Conservation (phyloP, 192 early-diverging fungal genomes). For the Gaertneriomyces sp. region DNA sequence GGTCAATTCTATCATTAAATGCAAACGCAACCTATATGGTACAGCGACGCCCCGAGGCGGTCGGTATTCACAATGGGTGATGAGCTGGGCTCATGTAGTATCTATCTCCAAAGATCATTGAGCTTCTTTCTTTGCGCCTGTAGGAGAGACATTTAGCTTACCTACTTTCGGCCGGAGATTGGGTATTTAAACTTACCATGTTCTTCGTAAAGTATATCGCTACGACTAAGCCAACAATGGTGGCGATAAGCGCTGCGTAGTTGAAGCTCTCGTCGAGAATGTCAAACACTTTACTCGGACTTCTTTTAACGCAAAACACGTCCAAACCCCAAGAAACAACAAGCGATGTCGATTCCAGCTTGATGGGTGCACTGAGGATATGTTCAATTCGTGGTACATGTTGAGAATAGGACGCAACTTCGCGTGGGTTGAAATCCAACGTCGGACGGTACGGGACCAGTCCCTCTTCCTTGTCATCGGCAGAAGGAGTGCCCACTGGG, state of each 20-base stretch:
- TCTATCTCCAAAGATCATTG: slow-evolving; percentile 38
- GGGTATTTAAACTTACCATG: slow-evolving; percentile 34
- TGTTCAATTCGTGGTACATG: slow-evolving; percentile 60
- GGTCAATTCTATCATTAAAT: too few species aligned
- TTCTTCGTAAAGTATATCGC: slow-evolving; percentile 66
- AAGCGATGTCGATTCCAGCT: slow-evolving; percentile 91
- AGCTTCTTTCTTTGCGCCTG: slow-evolving; percentile 40
- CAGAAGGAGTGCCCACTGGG: slow-evolving; percentile 58
- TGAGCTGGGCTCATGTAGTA: too few species aligned
- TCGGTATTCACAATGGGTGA: too few species aligned
- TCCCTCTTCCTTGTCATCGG: slow-evolving; percentile 85
- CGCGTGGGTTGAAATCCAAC: slow-evolving; percentile 69
- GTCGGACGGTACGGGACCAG: slow-evolving; percentile 71
- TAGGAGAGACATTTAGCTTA: slow-evolving; percentile 4
- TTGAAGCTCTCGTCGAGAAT: slow-evolving; percentile 88
- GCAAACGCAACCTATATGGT: too few species aligned
- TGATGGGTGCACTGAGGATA: slow-evolving; percentile 72
- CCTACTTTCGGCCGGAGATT: background rate
- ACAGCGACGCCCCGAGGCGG: too few species aligned
- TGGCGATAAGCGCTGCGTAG: slow-evolving; percentile 76
- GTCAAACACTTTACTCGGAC: slow-evolving; percentile 90
- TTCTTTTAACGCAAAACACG: slow-evolving; percentile 77
- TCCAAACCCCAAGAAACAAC: slow-evolving; percentile 88
- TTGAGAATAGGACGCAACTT: slow-evolving; percentile 72
- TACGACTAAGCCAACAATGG: slow-evolving; percentile 71